Base-by-base conservation (phyloP, 345 rosid genomes). In the Tarenaya hassleriana region DNA sequence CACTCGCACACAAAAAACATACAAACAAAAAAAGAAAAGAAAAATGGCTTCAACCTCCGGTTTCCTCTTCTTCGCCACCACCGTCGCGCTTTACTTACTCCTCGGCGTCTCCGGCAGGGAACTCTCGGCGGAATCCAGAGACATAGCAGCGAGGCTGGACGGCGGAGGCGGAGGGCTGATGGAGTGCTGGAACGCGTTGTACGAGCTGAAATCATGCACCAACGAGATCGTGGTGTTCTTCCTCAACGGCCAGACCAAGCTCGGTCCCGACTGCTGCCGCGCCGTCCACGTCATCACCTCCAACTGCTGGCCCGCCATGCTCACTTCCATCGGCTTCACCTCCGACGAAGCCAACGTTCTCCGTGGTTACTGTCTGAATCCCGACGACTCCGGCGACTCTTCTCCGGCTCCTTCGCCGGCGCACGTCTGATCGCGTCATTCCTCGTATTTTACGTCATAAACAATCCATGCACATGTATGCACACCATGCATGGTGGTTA, bases 221-320 rank as follows among this genome's bases (percentile, higher is more conserved):
- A 73, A 72, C 21, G 97, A 89, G 69, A 83, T 89, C 12, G 12
- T 78, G 21, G 53, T 73, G 15, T 83, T 73, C 66, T 75, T 90
- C 69, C 68, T 83, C 1, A 75, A 80, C 10, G 95, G 90, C 0
- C 66, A 78, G 58, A 63, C 88, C 9, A 56, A 56, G 49, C 67
- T 90, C 6, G 88, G 86, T 1, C 68, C 63, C 0, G 66, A 52
- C 4, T 90, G 97, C 49, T 90, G 97, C 17, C 53, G 58, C 5
- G 78, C 88, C 32, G 75, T 86, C 10, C 79, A 69, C 1, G 47
- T 73, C 13, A 77, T 86, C 0, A 80, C 80, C 0, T 74, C 54
- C 7, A 58, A 70, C 15, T 90, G 95, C 58, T 90, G 95, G 97
- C 97, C 95, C 1, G 67, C 84, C 0, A 81, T 88, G 95, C 81